These are phyloP conservation scores for Harringtonia lauricola DNA, from an alignment of 2,329 filamentous ascomycete species.

Conservation along the genomic window DNA sequence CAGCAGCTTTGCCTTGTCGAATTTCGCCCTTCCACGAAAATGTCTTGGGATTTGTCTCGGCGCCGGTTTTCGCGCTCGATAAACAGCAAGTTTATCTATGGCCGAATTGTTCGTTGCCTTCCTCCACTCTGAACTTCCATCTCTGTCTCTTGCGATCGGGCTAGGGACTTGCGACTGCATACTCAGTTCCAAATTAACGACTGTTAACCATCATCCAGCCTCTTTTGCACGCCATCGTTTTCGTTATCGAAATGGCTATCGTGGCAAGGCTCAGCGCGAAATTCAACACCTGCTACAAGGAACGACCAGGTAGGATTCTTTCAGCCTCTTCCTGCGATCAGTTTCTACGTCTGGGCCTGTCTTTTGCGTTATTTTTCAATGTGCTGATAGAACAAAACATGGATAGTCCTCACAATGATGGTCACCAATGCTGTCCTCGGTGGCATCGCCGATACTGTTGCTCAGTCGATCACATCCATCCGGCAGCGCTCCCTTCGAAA, in stretches of 20 bases:
- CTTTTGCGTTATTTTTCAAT: not conserved
- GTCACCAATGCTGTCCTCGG: slow-evolving; percentile 93
- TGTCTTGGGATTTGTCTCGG: slow-evolving; percentile 47
- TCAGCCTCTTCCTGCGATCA: too few relatives aligned
- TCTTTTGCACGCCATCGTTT: slow-evolving; percentile 72
- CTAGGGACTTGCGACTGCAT: too few relatives aligned
- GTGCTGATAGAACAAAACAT: not conserved
- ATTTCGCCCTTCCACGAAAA: too few relatives aligned
- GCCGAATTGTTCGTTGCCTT: slow-evolving; percentile 43
- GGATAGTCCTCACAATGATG: slow-evolving; percentile 88
- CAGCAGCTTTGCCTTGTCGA: too few relatives aligned
- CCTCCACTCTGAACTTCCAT: not conserved
- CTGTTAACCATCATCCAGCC: slow-evolving; percentile 43
- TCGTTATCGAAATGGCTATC: slow-evolving; percentile 81
- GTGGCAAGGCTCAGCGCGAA: slow-evolving; percentile 71
- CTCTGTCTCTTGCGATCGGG: too few relatives aligned
- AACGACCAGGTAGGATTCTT: slow-evolving; percentile 73
- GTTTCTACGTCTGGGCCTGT: too few relatives aligned
- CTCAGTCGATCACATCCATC: slow-evolving; percentile 81
- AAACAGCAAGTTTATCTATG: slow-evolving; percentile 64
- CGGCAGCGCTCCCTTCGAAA: slow-evolving; percentile 57
- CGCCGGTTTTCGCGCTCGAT: slow-evolving; percentile 53
- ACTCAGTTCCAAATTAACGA: too few relatives aligned
- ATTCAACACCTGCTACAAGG: slow-evolving; percentile 91
- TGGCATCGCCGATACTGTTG: slow-evolving; percentile 92